Evolutionary conservation across 1,284 basidiomycete species (phyloP).

Genomic region (Flammula alnicola): DNA sequence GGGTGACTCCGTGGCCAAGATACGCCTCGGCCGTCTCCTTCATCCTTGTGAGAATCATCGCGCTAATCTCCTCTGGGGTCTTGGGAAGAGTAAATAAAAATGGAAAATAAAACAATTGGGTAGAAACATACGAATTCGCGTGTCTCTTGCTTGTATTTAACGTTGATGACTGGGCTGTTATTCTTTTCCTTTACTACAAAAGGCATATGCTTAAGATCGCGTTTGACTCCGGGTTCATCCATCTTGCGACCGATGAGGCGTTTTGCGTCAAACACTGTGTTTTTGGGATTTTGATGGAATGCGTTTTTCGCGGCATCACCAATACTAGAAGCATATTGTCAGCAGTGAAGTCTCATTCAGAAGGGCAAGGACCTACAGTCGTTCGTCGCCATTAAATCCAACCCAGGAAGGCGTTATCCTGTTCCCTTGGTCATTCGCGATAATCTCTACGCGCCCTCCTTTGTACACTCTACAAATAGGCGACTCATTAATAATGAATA

Average conservation of each 20-base stretch:
- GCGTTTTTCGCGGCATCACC: conserved; percentile 81
- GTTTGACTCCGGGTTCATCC: conserved; percentile 23
- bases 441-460: conserved; percentile 80
- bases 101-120: neutral
- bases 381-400: conserved; percentile 78
- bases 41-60: conserved; percentile 28
- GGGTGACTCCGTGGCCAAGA: conserved; percentile 26
- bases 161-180: conserved; percentile 74
- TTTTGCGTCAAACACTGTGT: conserved; percentile 32
- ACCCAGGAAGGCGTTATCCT: conserved; percentile 86
- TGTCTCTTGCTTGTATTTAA: conserved; percentile 76
- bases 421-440: conserved; percentile 87
- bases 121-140: conserved; percentile 70
- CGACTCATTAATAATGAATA: neutral
- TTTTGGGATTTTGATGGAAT: conserved; percentile 33
- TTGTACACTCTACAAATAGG: conserved; percentile 33
- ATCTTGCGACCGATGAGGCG: conserved; percentile 28
- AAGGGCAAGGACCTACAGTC: conserved; percentile 45
- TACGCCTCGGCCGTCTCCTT: conserved; percentile 29
- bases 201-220: conserved; percentile 24
- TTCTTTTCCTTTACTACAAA: conserved; percentile 23
- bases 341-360: neutral
- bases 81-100: conserved; percentile 24
- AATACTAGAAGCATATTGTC: conserved; percentile 38
- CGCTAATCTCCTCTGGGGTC: conserved; percentile 83